Percentiles rank a stretch among this genome's conserved stretches.
These are phyloP conservation scores for Alnus rubra DNA, from an alignment of 306 rosid species.

Conservation along the genomic window DNA sequence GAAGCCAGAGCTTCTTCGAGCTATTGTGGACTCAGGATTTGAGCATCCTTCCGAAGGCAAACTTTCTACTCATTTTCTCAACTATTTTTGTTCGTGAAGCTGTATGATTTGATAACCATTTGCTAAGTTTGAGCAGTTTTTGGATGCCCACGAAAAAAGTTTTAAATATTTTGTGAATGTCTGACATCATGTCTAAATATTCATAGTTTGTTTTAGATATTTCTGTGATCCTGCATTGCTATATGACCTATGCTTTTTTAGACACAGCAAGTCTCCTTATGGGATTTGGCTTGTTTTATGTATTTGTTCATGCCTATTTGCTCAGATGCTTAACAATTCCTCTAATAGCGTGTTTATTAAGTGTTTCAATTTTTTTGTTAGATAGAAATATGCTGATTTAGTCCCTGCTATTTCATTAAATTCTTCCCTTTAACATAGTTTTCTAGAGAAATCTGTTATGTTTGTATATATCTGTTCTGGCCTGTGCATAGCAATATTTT, in stretches of 20 bases:
- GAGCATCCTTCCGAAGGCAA: slow-evolving; percentile 99
- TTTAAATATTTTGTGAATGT: not conserved
- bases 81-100: not conserved
- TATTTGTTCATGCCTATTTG: not conserved
- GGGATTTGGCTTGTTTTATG: not conserved
- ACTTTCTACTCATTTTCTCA: not conserved
- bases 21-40: slow-evolving; percentile 97
- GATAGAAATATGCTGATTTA: not conserved
- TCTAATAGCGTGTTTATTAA: not conserved
- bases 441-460: not conserved
- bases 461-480: too few species aligned
- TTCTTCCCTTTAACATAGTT: not conserved
- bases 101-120: not conserved
- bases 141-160: not conserved
- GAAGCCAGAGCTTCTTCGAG: slow-evolving; percentile 98
- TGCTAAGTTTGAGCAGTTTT: not conserved
- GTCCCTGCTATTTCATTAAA: not conserved
- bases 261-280: not conserved
- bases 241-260: not conserved
- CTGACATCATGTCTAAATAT: not conserved
- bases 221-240: not conserved
- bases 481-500: not conserved
- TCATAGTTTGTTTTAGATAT: not conserved
- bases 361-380: not conserved
- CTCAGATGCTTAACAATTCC: not conserved